phyloP scores from a whole-genome alignment of 805 yeast species.

The Hanseniaspora lindneri region DNA sequence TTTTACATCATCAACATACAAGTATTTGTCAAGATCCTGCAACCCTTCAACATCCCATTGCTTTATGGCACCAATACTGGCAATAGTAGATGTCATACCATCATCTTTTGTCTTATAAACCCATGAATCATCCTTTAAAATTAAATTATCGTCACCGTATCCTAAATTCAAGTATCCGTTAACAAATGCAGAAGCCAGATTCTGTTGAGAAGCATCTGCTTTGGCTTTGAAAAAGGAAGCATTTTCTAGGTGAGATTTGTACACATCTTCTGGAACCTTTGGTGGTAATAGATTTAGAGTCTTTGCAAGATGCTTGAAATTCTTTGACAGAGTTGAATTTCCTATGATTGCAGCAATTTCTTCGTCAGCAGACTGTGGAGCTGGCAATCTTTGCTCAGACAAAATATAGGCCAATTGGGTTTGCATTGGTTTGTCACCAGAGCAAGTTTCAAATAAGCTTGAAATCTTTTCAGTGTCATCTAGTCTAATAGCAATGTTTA shows the following conservation, averaged over 20 bases:
- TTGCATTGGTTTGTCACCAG: constrained; percentile 53
- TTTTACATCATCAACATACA: constrained; percentile 74
- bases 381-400: constrained; percentile 57
- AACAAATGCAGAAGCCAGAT: constrained; percentile 87
- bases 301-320: constrained; percentile 65
- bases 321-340: constrained; percentile 65
- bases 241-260: constrained; percentile 78
- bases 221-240: constrained; percentile 42
- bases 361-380: constrained; percentile 40
- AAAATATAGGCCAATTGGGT: constrained; percentile 85
- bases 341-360: constrained; percentile 76
- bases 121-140: constrained; percentile 74
- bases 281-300: constrained; percentile 84
- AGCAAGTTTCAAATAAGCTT: constrained; percentile 69
- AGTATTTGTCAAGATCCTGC: constrained; percentile 76
- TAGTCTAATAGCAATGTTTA: constrained; percentile 76
- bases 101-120: constrained; percentile 82
- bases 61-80: constrained; percentile 76
- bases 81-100: constrained; percentile 86
- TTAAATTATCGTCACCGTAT: constrained; percentile 70
- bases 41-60: constrained; percentile 93
- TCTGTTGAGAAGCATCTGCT: constrained; percentile 87
- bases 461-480: constrained; percentile 69
- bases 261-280: constrained; percentile 87
- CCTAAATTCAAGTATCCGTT: constrained; percentile 87